Percentiles rank a stretch among this genome's conserved stretches.
phyloP scores from a whole-genome alignment of 768 basidiomycete genomes.

The Tephrocybe sp. region DNA sequence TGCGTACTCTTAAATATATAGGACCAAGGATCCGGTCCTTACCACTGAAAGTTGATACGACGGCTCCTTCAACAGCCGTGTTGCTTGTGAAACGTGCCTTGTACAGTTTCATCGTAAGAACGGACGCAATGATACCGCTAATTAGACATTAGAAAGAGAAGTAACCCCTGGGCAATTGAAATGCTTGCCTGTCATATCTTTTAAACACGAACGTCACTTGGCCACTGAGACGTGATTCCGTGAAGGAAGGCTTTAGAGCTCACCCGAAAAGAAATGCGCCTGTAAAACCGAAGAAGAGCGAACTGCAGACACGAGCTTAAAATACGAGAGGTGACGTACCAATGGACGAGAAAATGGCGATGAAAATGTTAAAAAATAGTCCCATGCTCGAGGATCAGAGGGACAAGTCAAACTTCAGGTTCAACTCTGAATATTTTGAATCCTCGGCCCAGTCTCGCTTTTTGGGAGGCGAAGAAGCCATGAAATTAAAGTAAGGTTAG shows the following conservation, averaged over 20 bases:
- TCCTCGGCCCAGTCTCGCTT: constrained; percentile 1
- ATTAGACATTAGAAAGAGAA: neutral
- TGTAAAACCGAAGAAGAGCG: too few species aligned
- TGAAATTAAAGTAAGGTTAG: too few species aligned
- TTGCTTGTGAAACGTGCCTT: constrained; percentile 43
- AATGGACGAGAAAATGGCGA: constrained; percentile 48
- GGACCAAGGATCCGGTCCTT: too few species aligned
- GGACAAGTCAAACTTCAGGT: neutral
- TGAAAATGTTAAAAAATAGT: constrained; percentile 41
- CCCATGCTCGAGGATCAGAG: constrained; percentile 31
- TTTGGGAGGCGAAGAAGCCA: too few species aligned
- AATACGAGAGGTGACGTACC: constrained; percentile 27
- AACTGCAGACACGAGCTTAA: too few species aligned
- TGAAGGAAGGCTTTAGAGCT: constrained; percentile 5
- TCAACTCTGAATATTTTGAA: too few species aligned
- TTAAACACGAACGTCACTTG: neutral
- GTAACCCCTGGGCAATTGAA: neutral
- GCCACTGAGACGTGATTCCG: neutral
- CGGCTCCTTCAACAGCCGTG: constrained; percentile 49
- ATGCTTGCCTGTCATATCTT: constrained; percentile 45
- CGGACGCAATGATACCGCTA: constrained; percentile 59
- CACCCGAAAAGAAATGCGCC: constrained; percentile 53
- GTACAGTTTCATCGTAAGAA: constrained; percentile 53
- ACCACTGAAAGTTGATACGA: constrained; percentile 61
- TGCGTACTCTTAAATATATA: neutral